Evolutionary conservation across 306 rosid species (phyloP).

Genomic region (Ziziphus jujuba): DNA sequence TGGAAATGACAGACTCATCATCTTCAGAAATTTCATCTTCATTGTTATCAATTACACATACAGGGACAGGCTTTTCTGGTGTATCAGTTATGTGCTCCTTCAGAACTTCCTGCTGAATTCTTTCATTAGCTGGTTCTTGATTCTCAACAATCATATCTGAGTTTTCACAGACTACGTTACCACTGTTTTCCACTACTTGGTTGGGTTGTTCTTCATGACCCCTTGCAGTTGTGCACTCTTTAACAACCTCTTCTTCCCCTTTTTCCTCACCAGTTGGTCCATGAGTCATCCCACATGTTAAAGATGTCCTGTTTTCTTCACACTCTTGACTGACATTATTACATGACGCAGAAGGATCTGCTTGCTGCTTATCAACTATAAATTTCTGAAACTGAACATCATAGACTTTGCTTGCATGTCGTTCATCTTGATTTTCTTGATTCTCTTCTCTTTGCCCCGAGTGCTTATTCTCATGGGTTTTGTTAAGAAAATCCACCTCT

Average conservation of each 20-base stretch:
- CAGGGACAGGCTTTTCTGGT: conserved; percentile 24
- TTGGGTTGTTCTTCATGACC: conserved; percentile 26
- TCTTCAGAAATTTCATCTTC: conserved; percentile 31
- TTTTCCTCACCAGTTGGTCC: conserved; percentile 32
- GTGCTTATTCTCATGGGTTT: conserved; percentile 29
- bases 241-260: conserved; percentile 26
- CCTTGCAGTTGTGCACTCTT: conserved; percentile 25
- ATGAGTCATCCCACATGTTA: conserved; percentile 13
- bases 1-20: conserved; percentile 30
- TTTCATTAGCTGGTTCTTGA: conserved; percentile 28
- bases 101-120: conserved; percentile 24
- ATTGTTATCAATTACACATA: conserved; percentile 28
- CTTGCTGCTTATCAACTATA: too few species aligned
- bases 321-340: conserved; percentile 13
- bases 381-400: too few species aligned
- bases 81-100: conserved; percentile 23
- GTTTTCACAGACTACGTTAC: conserved; percentile 19
- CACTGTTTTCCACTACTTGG: conserved; percentile 29
- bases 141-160: conserved; percentile 16
- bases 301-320: conserved; percentile 30
- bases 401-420: too few species aligned
- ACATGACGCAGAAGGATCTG: conserved; percentile 20
- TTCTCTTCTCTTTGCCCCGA: conserved; percentile 30
- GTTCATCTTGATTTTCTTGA: conserved; percentile 31
- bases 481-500: conserved; percentile 27